Conservation (phyloP, 345 rosid genomes). For the Eucalyptus microcorys region DNA sequence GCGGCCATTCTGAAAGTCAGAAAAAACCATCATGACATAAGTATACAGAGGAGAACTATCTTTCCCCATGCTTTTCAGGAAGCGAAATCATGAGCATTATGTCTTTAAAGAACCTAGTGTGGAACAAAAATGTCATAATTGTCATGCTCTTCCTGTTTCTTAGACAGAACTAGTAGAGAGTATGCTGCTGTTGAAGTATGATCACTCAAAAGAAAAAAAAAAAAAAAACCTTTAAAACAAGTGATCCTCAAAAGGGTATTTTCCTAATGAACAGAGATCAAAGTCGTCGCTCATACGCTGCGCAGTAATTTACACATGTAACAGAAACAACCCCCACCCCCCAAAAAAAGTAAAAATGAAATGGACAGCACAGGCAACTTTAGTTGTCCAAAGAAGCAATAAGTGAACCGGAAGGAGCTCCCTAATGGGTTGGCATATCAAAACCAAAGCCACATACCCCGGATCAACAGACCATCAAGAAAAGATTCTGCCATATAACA, state of each 20-base stretch:
- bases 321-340: background rate
- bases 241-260: background rate
- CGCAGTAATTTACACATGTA: background rate
- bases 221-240: background rate
- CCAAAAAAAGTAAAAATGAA: too few species aligned
- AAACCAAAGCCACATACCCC: background rate
- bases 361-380: background rate
- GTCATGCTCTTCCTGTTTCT: background rate
- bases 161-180: background rate
- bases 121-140: background rate
- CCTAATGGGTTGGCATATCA: background rate
- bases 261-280: background rate
- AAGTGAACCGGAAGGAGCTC: background rate
- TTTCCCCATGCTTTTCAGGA: background rate
- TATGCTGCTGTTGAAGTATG: background rate
- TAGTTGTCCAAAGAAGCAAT: background rate
- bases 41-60: background rate
- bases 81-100: background rate
- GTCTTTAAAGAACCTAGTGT: background rate
- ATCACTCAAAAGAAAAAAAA: background rate
- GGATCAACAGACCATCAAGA: background rate
- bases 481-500: background rate
- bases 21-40: background rate
- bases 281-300: background rate
- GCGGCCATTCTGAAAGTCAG: slow-evolving; percentile 53